These are phyloP conservation scores for Fraxinus quadrangulata DNA, from an alignment of 257 asterid species.

Conservation along the genomic window DNA sequence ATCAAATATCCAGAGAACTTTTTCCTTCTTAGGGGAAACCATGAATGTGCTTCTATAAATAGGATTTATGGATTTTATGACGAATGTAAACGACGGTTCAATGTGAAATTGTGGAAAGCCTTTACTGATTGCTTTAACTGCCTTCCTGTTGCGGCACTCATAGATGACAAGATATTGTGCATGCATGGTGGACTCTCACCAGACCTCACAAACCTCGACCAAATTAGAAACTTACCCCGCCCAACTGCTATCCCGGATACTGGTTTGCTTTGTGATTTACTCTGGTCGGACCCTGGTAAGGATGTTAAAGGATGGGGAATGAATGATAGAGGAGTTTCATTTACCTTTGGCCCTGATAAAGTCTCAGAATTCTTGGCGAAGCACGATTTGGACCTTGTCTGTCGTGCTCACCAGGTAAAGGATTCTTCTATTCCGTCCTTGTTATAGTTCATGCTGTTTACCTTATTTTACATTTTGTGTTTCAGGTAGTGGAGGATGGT, in stretches of 20 bases:
- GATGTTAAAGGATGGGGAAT: conserved; percentile 69
- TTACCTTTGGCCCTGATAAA: conserved; percentile 61
- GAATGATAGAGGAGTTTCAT: conserved; percentile 68
- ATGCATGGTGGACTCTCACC: conserved; percentile 73
- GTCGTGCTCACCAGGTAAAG: conserved; percentile 70
- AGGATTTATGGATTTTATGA: conserved; percentile 63
- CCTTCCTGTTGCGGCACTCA: conserved; percentile 63
- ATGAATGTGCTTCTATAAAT: conserved; percentile 61
- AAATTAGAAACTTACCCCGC: conserved; percentile 55
- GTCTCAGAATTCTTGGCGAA: conserved; percentile 55
- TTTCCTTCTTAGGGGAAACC: conserved; percentile 65
- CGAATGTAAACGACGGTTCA: conserved; percentile 61
- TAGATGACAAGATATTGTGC: conserved; percentile 62
- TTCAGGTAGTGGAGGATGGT: conserved; percentile 64
- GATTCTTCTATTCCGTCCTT: conserved; percentile 1
- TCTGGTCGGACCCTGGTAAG: conserved; percentile 65
- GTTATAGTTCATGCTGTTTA: not conserved
- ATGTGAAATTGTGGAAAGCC: conserved; percentile 62
- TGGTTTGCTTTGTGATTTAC: conserved; percentile 61
- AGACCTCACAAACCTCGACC: conserved; percentile 51
- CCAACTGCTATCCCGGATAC: conserved; percentile 62
- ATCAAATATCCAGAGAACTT: conserved; percentile 59
- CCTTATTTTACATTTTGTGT: conserved; percentile 10
- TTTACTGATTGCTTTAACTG: conserved; percentile 62
- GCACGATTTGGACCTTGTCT: conserved; percentile 60